phyloP scores from a whole-genome alignment of 257 asterid genomes.

The Capsicum pubescens region DNA sequence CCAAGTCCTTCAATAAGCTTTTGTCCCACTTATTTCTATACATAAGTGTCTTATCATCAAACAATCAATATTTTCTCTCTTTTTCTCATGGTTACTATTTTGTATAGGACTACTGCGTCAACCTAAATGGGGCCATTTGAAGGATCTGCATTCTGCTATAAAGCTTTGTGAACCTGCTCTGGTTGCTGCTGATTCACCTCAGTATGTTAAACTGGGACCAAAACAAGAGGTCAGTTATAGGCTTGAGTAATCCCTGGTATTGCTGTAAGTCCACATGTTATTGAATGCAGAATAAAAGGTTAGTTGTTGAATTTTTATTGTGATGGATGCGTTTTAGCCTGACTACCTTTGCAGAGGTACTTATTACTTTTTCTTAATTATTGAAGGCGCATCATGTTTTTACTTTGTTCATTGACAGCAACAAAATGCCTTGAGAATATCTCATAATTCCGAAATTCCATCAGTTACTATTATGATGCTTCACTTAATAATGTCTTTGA shows the following conservation, averaged over 20 bases:
- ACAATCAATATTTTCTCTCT: constrained; percentile 13
- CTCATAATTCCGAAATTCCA: background rate
- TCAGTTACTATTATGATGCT: constrained; percentile 12
- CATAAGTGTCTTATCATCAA: background rate
- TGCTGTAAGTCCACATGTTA: background rate
- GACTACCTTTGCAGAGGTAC: constrained; percentile 6
- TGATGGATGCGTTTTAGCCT: background rate
- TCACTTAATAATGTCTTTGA: constrained; percentile 9
- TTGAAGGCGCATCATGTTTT: background rate
- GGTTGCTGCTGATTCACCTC: constrained; percentile 67
- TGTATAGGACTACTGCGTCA: constrained; percentile 79
- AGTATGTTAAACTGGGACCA: constrained; percentile 83
- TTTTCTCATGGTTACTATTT: background rate
- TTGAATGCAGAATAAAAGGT: background rate
- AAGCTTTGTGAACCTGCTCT: constrained; percentile 97
- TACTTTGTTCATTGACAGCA: background rate
- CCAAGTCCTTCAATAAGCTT: background rate
- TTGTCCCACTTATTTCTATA: background rate
- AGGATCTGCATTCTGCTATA: constrained; percentile 87
- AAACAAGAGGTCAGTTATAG: constrained; percentile 73
- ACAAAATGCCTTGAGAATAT: constrained; percentile 16
- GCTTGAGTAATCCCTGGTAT: constrained; percentile 19
- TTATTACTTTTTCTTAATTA: background rate
- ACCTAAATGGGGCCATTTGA: constrained; percentile 96
- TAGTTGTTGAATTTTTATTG: background rate